Base-by-base conservation (phyloP, 192 early-diverging fungal genomes). In the Fimicolochytrium jonesii region DNA sequence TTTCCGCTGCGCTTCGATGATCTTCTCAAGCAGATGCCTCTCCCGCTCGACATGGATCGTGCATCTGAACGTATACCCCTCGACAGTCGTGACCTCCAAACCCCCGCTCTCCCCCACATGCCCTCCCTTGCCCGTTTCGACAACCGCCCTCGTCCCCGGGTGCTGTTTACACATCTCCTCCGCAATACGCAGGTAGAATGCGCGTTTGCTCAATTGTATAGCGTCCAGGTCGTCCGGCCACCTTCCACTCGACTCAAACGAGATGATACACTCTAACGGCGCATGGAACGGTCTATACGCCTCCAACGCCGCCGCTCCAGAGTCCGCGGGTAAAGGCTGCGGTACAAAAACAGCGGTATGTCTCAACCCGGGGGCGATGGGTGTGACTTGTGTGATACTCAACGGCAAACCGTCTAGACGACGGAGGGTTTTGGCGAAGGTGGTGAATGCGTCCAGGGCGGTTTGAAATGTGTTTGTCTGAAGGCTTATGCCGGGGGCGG, bases 211-310 rank as follows among this genome's bases (percentile, higher is more conserved):
- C 37, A 89, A 87, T 77, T 93, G 88, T 51, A 98, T 80, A 5
- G 94, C 92, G 2, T 66, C 71, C 1, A 95, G 70, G 53, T 96
- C 89, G 73, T 90, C 87, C 17, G 95, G 94, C 93, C 94, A 98
- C 64, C 89, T 85, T 30, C 69, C 76, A 9, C 91, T 91, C 7
- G 71, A 52, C 54, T 94, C 89, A 73, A 98, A 90, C 63, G 92
- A 88, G 41, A 98, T 77, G 7, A 88, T 51, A 3, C 92, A 82
- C 28, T 92, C 88, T 56, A 93, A 35, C 0, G 66, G 61, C 41
- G 67, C 61, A 17, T 56, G 9, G 22, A 52, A 58, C 35, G 74
- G 67, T 22, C 67, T 10, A 51, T 68, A 68, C 11, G 50, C 59
- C 9, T 62, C 67, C 0, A 32, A n/a, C 17, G 52, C 43, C 42